These are phyloP conservation scores for Penicillium paxilli DNA, from an alignment of 495 filamentous ascomycete species.

Conservation along the genomic window DNA sequence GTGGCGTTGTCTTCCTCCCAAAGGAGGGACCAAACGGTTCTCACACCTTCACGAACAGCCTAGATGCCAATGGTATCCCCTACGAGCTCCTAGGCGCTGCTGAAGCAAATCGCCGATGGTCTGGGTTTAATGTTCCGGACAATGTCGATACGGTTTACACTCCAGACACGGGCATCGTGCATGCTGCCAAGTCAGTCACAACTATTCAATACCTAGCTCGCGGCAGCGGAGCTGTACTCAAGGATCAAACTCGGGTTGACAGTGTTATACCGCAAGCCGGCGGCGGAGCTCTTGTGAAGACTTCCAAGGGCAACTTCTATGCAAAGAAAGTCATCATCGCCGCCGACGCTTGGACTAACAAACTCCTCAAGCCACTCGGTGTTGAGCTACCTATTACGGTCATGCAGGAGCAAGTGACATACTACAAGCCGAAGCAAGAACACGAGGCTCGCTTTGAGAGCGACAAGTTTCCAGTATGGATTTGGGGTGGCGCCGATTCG, in stretches of 20 bases:
- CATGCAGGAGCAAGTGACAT: conserved; percentile 34
- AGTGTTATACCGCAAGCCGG: conserved; percentile 14
- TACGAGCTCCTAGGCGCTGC: conserved; percentile 22
- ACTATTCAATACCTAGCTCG: conserved; percentile 24
- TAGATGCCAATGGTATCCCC: conserved; percentile 16
- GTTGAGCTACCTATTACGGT: conserved; percentile 23
- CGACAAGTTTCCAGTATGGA: conserved; percentile 26
- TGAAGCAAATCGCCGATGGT: conserved; percentile 26
- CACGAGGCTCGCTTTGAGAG: conserved; percentile 10
- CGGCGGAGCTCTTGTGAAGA: conserved; percentile 17
- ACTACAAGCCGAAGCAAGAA: conserved; percentile 28
- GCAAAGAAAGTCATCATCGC: conserved; percentile 26
- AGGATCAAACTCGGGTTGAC: conserved; percentile 22
- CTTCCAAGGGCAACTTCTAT: conserved; percentile 20
- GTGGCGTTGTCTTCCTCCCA: conserved; percentile 20
- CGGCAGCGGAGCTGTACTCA: conserved; percentile 19
- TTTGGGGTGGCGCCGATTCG: conserved; percentile 21
- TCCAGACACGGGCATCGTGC: conserved; percentile 26
- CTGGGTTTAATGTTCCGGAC: conserved; percentile 25
- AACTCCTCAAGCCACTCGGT: conserved; percentile 22
- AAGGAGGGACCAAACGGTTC: conserved; percentile 8
- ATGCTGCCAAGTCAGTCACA: conserved; percentile 21
- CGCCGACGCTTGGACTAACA: conserved; percentile 29
- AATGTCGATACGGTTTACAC: conserved; percentile 22
- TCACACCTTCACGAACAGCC: conserved; percentile 13